Percentiles rank a stretch among this genome's conserved stretches.
Conservation (phyloP, 164 flowering plant species). For the Echeveria elegans region DNA sequence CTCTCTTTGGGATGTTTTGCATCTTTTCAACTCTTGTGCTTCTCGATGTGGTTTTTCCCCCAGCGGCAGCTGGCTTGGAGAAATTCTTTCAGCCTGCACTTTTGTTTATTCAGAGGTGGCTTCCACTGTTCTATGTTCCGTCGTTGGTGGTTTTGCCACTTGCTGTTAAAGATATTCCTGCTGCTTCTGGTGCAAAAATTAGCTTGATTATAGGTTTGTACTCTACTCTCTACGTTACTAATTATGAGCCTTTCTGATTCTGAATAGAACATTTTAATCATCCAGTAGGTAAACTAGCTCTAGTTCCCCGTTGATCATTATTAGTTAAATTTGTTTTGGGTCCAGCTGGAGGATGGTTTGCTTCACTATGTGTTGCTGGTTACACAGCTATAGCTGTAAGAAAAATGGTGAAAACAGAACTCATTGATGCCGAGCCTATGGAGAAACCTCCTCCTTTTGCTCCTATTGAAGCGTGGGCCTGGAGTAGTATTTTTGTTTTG, state of each 20-base stretch:
- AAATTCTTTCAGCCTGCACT: slow-evolving; percentile 83
- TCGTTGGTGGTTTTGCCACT: slow-evolving; percentile 86
- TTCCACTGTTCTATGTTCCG: slow-evolving; percentile 90
- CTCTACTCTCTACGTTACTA: not conserved
- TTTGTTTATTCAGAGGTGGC: slow-evolving; percentile 91
- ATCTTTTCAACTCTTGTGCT: slow-evolving; percentile 56
- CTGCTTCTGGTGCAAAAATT: slow-evolving; percentile 86
- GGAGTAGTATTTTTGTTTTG: slow-evolving; percentile 54
- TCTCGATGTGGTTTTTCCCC: slow-evolving; percentile 54
- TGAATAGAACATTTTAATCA: not conserved
- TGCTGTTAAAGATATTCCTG: slow-evolving; percentile 81
- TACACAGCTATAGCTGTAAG: slow-evolving; percentile 88
- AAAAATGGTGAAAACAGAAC: slow-evolving; percentile 75
- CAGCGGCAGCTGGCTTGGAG: slow-evolving; percentile 56
- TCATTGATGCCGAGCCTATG: slow-evolving; percentile 89
- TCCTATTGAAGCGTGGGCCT: slow-evolving; percentile 45
- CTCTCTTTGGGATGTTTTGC: slow-evolving; percentile 93
- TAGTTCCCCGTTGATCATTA: no score
- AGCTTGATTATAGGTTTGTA: slow-evolving; percentile 55
- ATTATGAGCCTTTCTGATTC: not conserved
- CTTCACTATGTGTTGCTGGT: slow-evolving; percentile 86
- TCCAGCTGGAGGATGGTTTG: slow-evolving; percentile 93
- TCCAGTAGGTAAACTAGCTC: no score
- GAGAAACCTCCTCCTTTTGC: slow-evolving; percentile 78
- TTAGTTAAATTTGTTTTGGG: not conserved